These are phyloP conservation scores for Exserohilum turcica DNA, from an alignment of 2,329 filamentous ascomycete genomes.

Conservation along the genomic window DNA sequence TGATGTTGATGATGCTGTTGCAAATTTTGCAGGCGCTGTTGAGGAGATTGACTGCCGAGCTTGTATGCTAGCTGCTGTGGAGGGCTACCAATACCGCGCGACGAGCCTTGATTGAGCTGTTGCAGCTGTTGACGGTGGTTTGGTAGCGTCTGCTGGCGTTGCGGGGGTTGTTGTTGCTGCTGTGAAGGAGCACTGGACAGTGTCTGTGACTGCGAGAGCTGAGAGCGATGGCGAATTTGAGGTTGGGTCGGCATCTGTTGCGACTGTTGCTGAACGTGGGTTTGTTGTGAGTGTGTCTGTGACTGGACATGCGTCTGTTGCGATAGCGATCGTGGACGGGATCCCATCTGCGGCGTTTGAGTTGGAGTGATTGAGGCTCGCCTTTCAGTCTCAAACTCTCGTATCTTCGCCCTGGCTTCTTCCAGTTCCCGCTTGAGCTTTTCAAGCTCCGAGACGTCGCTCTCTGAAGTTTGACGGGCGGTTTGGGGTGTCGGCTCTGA, in stretches of 20 bases:
- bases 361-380: slow-evolving; percentile 34
- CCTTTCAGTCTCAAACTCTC: slow-evolving; percentile 41
- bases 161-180: slow-evolving; percentile 19
- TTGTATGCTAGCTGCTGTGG: slow-evolving; percentile 30
- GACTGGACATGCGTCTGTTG: slow-evolving; percentile 20
- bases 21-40: slow-evolving; percentile 20
- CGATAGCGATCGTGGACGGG: slow-evolving; percentile 22
- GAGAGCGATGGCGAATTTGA: slow-evolving; percentile 18
- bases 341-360: slow-evolving; percentile 29
- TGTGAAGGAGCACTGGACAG: slow-evolving; percentile 14
- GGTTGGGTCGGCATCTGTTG: slow-evolving; percentile 12
- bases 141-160: slow-evolving; percentile 14
- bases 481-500: slow-evolving; percentile 23
- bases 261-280: slow-evolving; percentile 12
- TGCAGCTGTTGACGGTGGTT: slow-evolving; percentile 31
- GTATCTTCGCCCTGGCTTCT: slow-evolving; percentile 45
- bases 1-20: slow-evolving; percentile 15
- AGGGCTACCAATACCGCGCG: slow-evolving; percentile 18
- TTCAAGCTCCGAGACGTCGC: slow-evolving; percentile 39
- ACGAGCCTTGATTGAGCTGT: slow-evolving; percentile 27
- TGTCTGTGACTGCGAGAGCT: slow-evolving; percentile 17
- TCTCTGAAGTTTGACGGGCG: slow-evolving; percentile 20
- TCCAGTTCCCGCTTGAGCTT: slow-evolving; percentile 44
- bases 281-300: slow-evolving; percentile 18
- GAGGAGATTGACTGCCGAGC: slow-evolving; percentile 24